A percentile compares a stretch with the other conserved stretches of the same genome.
These are phyloP conservation scores for Metarhizium robertsii DNA, from an alignment of 2,329 filamentous ascomycete genomes.

Conservation along the genomic window DNA sequence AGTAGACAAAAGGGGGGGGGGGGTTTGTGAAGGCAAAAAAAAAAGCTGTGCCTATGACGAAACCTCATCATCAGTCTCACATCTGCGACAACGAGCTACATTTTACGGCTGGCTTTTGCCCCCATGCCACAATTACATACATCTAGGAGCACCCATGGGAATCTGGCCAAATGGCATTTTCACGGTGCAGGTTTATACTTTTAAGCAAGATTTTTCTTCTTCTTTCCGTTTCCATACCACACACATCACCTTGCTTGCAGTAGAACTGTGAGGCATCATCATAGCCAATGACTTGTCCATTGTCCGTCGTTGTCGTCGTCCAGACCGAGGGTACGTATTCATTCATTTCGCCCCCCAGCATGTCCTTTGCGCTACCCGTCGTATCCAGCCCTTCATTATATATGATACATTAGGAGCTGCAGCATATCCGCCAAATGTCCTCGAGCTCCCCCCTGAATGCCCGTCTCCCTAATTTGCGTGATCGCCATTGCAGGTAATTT, in stretches of 20 bases:
- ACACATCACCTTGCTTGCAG: not conserved
- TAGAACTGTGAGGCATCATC: not conserved
- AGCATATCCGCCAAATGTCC: not conserved
- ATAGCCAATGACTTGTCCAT: constrained; percentile 1
- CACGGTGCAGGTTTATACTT: too few species aligned
- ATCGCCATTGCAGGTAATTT: not conserved
- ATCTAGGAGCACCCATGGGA: too few species aligned
- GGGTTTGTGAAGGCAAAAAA: too few species aligned
- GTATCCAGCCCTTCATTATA: not conserved
- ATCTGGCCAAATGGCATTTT: too few species aligned
- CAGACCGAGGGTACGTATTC: not conserved
- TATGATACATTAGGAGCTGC: constrained; percentile 7
- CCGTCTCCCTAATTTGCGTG: not conserved
- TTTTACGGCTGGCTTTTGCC: too few species aligned
- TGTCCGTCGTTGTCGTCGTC: not conserved
- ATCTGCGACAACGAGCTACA: too few species aligned
- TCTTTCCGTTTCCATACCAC: not conserved
- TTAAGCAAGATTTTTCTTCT: too few species aligned
- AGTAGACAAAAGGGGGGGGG: constrained; percentile 1
- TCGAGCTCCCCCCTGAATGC: not conserved
- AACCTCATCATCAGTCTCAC: too few species aligned
- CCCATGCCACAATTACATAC: too few species aligned
- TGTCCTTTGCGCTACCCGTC: not conserved
- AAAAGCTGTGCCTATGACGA: too few species aligned
- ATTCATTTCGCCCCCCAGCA: not conserved